Conservation (phyloP, 2,329 filamentous ascomycete genomes). For the Stachybotrys elegans region DNA sequence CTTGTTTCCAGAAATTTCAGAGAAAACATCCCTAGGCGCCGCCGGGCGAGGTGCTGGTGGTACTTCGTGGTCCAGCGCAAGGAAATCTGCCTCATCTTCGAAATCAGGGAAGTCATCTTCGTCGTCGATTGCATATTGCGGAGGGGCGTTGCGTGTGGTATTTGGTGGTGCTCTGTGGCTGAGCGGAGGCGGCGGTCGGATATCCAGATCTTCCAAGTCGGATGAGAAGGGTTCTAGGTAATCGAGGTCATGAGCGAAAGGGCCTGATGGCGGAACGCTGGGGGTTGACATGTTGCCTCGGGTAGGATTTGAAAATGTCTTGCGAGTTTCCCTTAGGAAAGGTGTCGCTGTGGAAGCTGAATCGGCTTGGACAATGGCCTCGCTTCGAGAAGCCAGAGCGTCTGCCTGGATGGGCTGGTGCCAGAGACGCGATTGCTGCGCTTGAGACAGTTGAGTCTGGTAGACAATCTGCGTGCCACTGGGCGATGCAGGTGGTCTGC, state of each 20-base stretch:
- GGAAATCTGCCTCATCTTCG: constrained; percentile 46
- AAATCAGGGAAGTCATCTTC: constrained; percentile 31
- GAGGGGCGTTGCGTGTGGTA: not conserved
- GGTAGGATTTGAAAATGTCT: too few species aligned
- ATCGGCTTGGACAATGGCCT: constrained; percentile 18
- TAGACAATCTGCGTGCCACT: constrained; percentile 43
- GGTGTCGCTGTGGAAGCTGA: constrained; percentile 12
- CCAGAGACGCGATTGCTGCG: constrained; percentile 16
- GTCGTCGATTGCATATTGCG: constrained; percentile 10
- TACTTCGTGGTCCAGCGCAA: constrained; percentile 44
- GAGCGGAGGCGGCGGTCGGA: not conserved
- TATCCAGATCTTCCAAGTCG: constrained; percentile 32
- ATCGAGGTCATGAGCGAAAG: not conserved
- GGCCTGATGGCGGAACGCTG: constrained; percentile 1
- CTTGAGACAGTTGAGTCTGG: constrained; percentile 42
- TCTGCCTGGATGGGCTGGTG: constrained; percentile 14
- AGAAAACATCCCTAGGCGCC: constrained; percentile 35
- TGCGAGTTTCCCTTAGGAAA: constrained; percentile 22
- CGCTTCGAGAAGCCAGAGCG: constrained; percentile 13
- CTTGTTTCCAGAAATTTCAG: constrained; percentile 45
- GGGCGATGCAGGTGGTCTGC: constrained; percentile 23
- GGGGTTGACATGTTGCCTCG: constrained; percentile 4
- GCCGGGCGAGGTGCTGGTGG: constrained; percentile 13
- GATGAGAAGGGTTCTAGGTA: constrained; percentile 13
- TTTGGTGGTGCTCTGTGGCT: not conserved